These are phyloP conservation scores for Gelatoporia subvermispora DNA, from an alignment of 768 basidiomycete species.

Conservation along the genomic window DNA sequence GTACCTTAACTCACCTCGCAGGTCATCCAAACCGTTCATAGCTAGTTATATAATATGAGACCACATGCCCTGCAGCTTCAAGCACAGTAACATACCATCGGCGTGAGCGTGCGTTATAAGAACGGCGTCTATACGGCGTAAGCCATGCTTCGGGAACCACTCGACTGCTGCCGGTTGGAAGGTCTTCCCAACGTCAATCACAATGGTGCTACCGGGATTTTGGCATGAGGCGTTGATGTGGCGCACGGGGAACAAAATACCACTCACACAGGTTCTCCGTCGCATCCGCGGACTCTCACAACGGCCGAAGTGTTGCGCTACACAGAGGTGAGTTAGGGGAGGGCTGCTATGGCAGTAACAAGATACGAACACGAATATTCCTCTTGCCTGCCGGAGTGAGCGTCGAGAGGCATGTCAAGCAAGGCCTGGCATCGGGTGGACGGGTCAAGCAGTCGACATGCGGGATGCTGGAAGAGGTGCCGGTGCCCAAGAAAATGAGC, in stretches of 20 bases:
- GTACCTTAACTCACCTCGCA: slow-evolving; percentile 52
- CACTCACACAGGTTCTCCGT: slow-evolving; percentile 47
- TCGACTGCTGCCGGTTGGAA: slow-evolving; percentile 56
- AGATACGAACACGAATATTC: slow-evolving; percentile 53
- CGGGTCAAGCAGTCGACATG: slow-evolving; percentile 71
- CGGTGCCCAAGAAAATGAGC: slow-evolving; percentile 80
- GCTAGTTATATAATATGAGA: slow-evolving; percentile 33
- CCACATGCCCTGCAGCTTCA: background rate
- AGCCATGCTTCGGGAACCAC: slow-evolving; percentile 66
- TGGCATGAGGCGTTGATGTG: background rate
- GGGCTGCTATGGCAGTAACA: background rate
- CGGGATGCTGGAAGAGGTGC: slow-evolving; percentile 72
- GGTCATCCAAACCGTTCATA: slow-evolving; percentile 87
- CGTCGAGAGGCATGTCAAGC: slow-evolving; percentile 65
- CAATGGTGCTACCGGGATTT: slow-evolving; percentile 51
- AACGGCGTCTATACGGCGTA: slow-evolving; percentile 69
- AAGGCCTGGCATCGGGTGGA: slow-evolving; percentile 45
- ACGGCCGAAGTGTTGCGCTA: slow-evolving; percentile 73
- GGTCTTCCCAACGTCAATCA: slow-evolving; percentile 84
- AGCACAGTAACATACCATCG: slow-evolving; percentile 43
- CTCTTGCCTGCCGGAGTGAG: slow-evolving; percentile 68
- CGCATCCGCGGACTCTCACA: slow-evolving; percentile 41
- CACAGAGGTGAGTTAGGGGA: background rate
- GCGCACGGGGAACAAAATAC: background rate
- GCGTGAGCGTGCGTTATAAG: slow-evolving; percentile 88